These are phyloP conservation scores for Lactifluus hygrophoroides DNA, from an alignment of 768 basidiomycete species.

Conservation along the genomic window DNA sequence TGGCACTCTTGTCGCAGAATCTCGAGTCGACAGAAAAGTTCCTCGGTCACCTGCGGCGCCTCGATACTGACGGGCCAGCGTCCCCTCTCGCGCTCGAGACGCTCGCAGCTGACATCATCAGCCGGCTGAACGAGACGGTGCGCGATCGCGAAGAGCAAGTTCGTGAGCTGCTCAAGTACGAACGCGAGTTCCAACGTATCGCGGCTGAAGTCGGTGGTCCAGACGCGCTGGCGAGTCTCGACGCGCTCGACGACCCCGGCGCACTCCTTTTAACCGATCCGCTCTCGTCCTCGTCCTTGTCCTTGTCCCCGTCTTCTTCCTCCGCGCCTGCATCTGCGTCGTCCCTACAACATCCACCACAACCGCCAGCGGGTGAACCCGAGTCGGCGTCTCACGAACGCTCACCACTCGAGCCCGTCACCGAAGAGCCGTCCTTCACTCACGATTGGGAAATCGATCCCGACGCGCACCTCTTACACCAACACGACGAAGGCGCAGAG, in stretches of 20 bases:
- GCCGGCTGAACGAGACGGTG: conserved; percentile 64
- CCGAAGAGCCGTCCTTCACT: conserved; percentile 26
- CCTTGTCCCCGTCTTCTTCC: conserved; percentile 25
- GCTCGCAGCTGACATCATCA: conserved; percentile 68
- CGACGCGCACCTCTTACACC: conserved; percentile 33
- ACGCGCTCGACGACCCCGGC: conserved; percentile 42
- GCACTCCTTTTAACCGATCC: conserved; percentile 43
- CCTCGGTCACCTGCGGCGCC: conserved; percentile 56
- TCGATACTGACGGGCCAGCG: conserved; percentile 48
- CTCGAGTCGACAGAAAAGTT: conserved; percentile 73
- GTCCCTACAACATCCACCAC: background rate
- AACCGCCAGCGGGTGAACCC: conserved; percentile 5
- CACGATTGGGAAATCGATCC: conserved; percentile 57
- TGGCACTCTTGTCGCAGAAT: conserved; percentile 64
- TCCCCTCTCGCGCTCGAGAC: conserved; percentile 44
- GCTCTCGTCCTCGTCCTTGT: too few relatives aligned
- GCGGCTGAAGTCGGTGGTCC: conserved; percentile 69
- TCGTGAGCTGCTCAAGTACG: conserved; percentile 66
- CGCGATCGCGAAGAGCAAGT: conserved; percentile 76
- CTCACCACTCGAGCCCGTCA: conserved; percentile 23
- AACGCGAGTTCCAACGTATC: conserved; percentile 72
- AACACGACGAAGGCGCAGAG: background rate
- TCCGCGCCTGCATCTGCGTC: conserved; percentile 23
- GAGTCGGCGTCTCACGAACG: background rate
- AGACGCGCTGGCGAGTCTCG: conserved; percentile 62